Conservation (phyloP, 768 basidiomycete genomes). For the Podaxis rugospora region DNA sequence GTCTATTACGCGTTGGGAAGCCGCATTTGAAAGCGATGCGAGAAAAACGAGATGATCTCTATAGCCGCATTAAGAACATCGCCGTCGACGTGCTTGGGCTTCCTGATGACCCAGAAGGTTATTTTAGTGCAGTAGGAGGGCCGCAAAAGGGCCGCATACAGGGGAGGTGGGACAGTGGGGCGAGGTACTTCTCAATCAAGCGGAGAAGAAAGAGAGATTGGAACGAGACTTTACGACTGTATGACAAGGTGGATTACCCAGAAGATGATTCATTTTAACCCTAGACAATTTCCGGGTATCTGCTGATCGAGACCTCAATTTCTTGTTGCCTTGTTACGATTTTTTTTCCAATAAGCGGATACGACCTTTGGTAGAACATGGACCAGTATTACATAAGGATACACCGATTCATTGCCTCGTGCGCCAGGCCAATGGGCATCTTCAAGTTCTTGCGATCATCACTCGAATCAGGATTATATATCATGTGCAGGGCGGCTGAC, state of each 20-base stretch:
- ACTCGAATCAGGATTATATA: neutral
- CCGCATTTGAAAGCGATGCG: conserved; percentile 49
- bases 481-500: neutral
- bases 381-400: neutral
- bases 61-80: conserved; percentile 63
- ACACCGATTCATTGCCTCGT: neutral
- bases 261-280: conserved; percentile 35
- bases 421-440: neutral
- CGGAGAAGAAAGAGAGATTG: conserved; percentile 82
- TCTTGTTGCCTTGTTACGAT: neutral
- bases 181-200: conserved; percentile 76
- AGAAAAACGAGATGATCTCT: conserved; percentile 49
- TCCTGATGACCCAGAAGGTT: conserved; percentile 64
- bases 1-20: conserved; percentile 61
- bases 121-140: conserved; percentile 56
- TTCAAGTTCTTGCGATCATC: neutral
- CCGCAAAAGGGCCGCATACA: conserved; percentile 68
- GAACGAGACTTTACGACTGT: conserved; percentile 81
- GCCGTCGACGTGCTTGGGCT: conserved; percentile 56
- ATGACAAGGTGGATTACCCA: conserved; percentile 82
- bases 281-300: neutral
- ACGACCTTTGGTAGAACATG: neutral
- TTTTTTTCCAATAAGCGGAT: neutral
- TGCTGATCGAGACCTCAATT: neutral
- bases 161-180: conserved; percentile 63